Evolutionary conservation across 202 grass and related monocot species (phyloP).

Genomic region (Bolboschoenoplectus hybrid): DNA sequence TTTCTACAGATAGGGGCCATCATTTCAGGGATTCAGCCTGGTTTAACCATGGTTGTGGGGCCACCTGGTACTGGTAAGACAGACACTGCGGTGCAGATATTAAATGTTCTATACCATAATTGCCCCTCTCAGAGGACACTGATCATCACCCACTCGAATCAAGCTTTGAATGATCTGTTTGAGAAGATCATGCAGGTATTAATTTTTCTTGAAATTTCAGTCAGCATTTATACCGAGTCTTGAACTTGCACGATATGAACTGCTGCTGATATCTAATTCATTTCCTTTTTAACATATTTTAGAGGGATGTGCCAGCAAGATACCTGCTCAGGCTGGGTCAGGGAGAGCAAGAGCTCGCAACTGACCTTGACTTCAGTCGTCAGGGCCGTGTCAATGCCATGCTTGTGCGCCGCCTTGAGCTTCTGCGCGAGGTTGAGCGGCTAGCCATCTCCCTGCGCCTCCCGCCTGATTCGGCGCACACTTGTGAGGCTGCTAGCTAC

Average conservation of each 20-base stretch:
- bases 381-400: constrained; percentile 97
- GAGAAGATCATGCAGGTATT: constrained; percentile 99
- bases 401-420: constrained; percentile 82
- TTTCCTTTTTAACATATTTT: constrained; percentile 37
- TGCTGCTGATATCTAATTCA: background rate
- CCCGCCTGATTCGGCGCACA: constrained; percentile 90
- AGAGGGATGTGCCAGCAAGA: constrained; percentile 98
- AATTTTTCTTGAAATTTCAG: constrained; percentile 28
- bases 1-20: constrained; percentile 82
- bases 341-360: constrained; percentile 96
- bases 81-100: constrained; percentile 98
- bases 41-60: constrained; percentile 98
- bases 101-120: constrained; percentile 99
- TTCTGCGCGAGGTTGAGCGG: constrained; percentile 86
- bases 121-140: constrained; percentile 97
- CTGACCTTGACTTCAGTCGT: constrained; percentile 98
- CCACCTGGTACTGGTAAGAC: constrained; percentile 99
- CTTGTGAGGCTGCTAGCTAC: constrained; percentile 93
- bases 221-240: constrained; percentile 29
- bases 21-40: constrained; percentile 95
- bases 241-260: constrained; percentile 30
- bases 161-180: constrained; percentile 97
- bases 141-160: constrained; percentile 98
- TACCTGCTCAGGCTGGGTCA: constrained; percentile 98
- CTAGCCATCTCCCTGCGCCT: constrained; percentile 77